Evolutionary conservation across 768 basidiomycete species (phyloP), one percentile per base, ranked within the genome.

Genomic region (Amyloporia xantha): DNA sequence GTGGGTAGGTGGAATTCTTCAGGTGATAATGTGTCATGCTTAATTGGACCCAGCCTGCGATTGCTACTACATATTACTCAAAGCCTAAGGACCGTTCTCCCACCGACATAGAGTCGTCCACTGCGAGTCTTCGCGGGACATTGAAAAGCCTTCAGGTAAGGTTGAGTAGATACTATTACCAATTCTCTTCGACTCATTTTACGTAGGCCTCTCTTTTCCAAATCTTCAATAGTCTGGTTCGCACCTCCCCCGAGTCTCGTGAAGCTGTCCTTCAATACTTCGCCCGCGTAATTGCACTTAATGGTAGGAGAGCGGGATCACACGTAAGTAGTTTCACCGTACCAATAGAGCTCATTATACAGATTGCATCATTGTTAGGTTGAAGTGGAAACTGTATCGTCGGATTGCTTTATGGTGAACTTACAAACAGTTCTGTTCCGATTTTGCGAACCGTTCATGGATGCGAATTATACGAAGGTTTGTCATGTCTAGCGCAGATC

Each of bases 371-470:
- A 15, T 46, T 27, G 39, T n/a, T 49, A 91, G 81, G 89, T 96
- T 26, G 90, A 97, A 49, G 78, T 82, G 1, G 76, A 78, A 9
- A 91, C 89, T 0, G 93, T 98, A 10, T 81, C 93, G 1, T 82
- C 82, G 1, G 95, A 99, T 61, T 84, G 88, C 49, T 97, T 92
- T 64, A 87, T 99, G 85, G 75, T 89, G 51, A 98, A 97, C 57
- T 60, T 94, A 26, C 88, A 94, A 56, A 75, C 74, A n/a, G 69
- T 96, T 12, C 66, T 98, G 20, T 73, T 92, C 41, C 79, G 82
- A 12, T 86, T 99, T 59, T 85, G 91, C 24, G 91, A 94, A 56
- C 95, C 95, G 0, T 95, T 97, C 59, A 91, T 98, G 75, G 95
- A 98, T 63, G 82, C 88, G 1, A 80, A 76, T 47, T 97, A 85